phyloP scores from a whole-genome alignment of 2,329 filamentous ascomycete genomes.

The Kalaharituber pfeilii region DNA sequence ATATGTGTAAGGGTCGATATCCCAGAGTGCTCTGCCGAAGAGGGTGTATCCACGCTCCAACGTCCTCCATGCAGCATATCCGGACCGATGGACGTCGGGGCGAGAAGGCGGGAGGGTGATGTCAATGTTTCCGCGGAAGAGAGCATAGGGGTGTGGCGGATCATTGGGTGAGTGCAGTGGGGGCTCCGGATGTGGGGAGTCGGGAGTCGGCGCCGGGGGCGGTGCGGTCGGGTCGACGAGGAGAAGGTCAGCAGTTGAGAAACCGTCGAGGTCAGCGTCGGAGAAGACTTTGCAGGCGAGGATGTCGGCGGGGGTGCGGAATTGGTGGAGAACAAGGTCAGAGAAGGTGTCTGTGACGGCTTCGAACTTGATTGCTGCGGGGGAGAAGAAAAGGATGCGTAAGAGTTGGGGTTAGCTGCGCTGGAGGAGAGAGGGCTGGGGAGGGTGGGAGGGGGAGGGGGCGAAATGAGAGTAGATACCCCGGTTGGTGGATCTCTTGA shows the following conservation, averaged over 20 bases:
- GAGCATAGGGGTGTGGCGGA: conserved; percentile 39
- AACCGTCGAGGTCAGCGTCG: conserved; percentile 73
- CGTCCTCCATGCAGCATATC: conserved; percentile 84
- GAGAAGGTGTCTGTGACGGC: conserved; percentile 46
- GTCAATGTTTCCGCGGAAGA: conserved; percentile 78
- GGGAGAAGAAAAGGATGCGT: too few relatives aligned
- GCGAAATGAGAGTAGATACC: conserved; percentile 32
- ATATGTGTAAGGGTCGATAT: conserved; percentile 76
- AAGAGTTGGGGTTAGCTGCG: too few relatives aligned
- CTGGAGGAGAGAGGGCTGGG: conserved; percentile 19
- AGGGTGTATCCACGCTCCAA: conserved; percentile 56
- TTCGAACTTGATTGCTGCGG: conserved; percentile 49
- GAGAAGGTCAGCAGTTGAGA: conserved; percentile 56
- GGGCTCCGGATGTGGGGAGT: conserved; percentile 58
- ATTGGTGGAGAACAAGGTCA: conserved; percentile 47
- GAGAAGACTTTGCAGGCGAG: conserved; percentile 58
- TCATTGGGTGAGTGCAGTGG: conserved; percentile 39
- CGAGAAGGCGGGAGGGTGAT: conserved; percentile 60
- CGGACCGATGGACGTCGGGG: conserved; percentile 58
- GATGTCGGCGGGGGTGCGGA: conserved; percentile 36
- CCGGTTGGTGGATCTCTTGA: conserved; percentile 38
- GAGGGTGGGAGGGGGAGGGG: conserved; percentile 24
- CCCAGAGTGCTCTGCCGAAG: conserved; percentile 75
- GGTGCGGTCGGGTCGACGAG: conserved; percentile 32
- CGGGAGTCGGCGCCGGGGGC: conserved; percentile 27